A percentile compares a stretch with the other conserved stretches of the same genome.
Evolutionary conservation across 129 eudicot genomes (phyloP).

Genomic region (Scalesia atractyloides): DNA sequence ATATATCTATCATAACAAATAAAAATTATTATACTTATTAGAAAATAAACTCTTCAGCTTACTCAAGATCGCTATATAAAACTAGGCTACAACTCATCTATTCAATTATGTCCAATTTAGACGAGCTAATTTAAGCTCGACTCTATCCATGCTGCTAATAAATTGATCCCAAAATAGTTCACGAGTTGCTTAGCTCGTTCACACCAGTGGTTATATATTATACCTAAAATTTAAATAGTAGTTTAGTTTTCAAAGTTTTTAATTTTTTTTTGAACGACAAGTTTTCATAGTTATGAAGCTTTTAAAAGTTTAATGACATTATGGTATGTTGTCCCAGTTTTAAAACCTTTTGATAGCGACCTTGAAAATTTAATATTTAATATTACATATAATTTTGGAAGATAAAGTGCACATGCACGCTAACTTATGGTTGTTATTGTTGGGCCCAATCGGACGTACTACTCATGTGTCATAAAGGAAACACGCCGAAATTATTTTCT

Average conservation of each 20-base stretch:
- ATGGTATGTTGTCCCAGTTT: background rate
- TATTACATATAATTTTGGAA: background rate
- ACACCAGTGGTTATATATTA: no score
- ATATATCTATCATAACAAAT: no score
- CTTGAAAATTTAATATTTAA: background rate
- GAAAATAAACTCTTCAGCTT: no score
- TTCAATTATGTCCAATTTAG: no score
- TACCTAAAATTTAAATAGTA: background rate
- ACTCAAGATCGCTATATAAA: no score
- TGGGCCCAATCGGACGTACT: background rate
- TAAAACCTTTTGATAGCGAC: background rate
- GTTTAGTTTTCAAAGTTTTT: no score
- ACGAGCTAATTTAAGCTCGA: no score
- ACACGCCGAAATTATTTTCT: background rate
- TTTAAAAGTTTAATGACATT: background rate
- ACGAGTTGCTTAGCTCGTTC: no score
- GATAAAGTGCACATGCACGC: background rate
- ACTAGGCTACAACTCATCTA: no score
- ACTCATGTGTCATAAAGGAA: background rate
- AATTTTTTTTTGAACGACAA: no score
- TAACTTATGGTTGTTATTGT: background rate
- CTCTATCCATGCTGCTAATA: no score
- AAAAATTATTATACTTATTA: no score
- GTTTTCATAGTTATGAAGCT: background rate
- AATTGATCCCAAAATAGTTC: background rate